These are phyloP conservation scores for Ampelocalamus luodianensis DNA, from an alignment of 176 grass and related monocot species.

Conservation along the genomic window DNA sequence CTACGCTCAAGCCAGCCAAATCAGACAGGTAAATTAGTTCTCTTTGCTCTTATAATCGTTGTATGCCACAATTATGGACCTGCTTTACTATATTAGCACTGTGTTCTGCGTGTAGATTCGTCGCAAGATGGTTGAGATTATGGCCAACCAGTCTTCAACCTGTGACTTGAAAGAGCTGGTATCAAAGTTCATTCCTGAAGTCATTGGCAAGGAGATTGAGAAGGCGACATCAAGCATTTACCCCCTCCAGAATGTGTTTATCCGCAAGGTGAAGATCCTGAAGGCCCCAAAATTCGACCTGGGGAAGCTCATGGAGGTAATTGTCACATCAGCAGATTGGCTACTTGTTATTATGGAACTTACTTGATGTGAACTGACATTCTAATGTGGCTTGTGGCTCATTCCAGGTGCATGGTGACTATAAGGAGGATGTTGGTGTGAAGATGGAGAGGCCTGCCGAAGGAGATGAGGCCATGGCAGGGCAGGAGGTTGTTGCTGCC, in stretches of 20 bases:
- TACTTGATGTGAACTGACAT: not conserved
- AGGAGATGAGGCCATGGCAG: slow-evolving; percentile 55
- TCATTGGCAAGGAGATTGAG: slow-evolving; percentile 94
- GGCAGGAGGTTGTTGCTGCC: slow-evolving; percentile 57
- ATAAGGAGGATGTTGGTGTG: slow-evolving; percentile 83
- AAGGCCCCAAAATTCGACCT: slow-evolving; percentile 92
- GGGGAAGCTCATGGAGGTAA: slow-evolving; percentile 97
- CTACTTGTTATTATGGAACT: not conserved
- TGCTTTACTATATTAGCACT: not conserved
- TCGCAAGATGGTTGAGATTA: slow-evolving; percentile 96
- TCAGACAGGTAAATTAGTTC: slow-evolving; percentile 65
- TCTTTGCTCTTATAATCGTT: not conserved
- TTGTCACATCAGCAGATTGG: not conserved
- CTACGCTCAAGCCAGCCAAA: slow-evolving; percentile 87
- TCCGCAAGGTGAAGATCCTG: slow-evolving; percentile 95
- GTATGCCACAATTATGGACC: not conserved
- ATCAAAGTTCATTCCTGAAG: slow-evolving; percentile 87
- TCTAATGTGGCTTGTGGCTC: not conserved
- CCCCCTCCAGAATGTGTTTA: slow-evolving; percentile 82
- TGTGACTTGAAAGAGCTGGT: slow-evolving; percentile 94
- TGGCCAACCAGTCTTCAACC: slow-evolving; percentile 74
- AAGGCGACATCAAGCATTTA: slow-evolving; percentile 86
- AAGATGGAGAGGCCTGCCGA: slow-evolving; percentile 85
- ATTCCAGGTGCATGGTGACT: slow-evolving; percentile 80
- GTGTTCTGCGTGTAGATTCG: slow-evolving; percentile 59